These are phyloP conservation scores for Paracorniculantispora psalliotae DNA, from an alignment of 2,329 filamentous ascomycete genomes.

Conservation along the genomic window DNA sequence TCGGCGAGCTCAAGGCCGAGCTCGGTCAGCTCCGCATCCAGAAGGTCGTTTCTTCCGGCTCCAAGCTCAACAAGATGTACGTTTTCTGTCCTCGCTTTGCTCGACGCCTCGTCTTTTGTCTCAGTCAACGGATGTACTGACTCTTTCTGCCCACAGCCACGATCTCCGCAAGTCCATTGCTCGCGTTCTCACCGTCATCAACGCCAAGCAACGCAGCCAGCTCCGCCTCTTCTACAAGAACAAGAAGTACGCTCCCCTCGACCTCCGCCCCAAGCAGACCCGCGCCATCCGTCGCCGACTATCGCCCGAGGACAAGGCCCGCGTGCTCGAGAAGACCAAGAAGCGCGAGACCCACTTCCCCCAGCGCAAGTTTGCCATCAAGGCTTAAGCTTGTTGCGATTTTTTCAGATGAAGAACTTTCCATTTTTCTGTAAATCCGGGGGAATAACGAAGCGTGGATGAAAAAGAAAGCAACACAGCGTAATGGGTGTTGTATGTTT, in stretches of 20 bases:
- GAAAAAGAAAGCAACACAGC: conserved; percentile 9
- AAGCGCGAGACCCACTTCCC: conserved; percentile 97
- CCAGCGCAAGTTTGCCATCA: conserved; percentile 97
- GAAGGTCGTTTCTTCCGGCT: conserved; percentile 93
- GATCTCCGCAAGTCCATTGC: conserved; percentile 99
- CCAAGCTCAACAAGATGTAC: conserved; percentile 98
- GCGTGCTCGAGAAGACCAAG: conserved; percentile 88
- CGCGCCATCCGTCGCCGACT: conserved; percentile 94
- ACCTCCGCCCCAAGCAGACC: conserved; percentile 97
- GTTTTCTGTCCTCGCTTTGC: conserved; percentile 26
- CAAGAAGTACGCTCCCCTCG: conserved; percentile 99
- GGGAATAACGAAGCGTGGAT: background rate
- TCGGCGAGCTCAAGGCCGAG: conserved; percentile 93
- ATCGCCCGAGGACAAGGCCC: conserved; percentile 82
- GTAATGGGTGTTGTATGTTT: conserved; percentile 6
- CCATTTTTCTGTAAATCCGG: conserved; percentile 1
- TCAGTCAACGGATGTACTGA: background rate
- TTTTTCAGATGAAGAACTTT: conserved; percentile 33
- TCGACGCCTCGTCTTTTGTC: background rate
- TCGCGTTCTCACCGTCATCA: conserved; percentile 98
- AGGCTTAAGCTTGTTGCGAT: conserved; percentile 48
- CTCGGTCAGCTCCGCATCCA: conserved; percentile 94
- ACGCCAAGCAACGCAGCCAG: conserved; percentile 97
- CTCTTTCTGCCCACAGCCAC: conserved; percentile 69
- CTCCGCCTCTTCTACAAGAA: conserved; percentile 99